Base-by-base conservation (phyloP, 2,329 filamentous ascomycete species). In the Ophiostoma ulmi region DNA sequence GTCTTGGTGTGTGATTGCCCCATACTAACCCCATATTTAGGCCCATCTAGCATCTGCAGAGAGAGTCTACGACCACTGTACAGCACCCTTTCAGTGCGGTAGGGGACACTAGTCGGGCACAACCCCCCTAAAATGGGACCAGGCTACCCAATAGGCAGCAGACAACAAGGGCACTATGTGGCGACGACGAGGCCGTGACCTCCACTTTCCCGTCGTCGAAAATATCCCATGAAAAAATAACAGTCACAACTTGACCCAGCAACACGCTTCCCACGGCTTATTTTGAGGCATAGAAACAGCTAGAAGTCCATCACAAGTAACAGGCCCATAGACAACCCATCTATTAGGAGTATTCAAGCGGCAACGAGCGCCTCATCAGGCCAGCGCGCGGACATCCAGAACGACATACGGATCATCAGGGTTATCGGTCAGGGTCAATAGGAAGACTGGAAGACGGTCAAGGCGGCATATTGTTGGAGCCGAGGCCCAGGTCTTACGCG, bases 61-160 rank as follows among this genome's bases (percentile, higher is more conserved):
- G 52, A 14, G 17, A 58, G 7, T n/a, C 44, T 48, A 8, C 44
- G 7, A 6, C 44, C 14, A 48, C 44, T 48, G 14, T 39, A 11
- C n/a, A 31, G 58, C 11, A 63, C 11, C 13, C 31, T 17, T 36
- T n/a, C 3, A 64, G 14, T 17, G 61, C 31, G 11, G 26, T n/a
- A 36, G 31, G 35, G 61, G 61, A 3, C 61, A 64, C 31, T 64
- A 38, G 61, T 8, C 3, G 17, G 35, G 5, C 31, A 63, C 10
- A 36, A 68, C 38, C 65, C 65, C 68, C 58, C 31, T 41, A 52
- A 69, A 41, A 39, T n/a, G 69, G 63, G 26, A 64, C 69, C 69
- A 39, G 36, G 48, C 67, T 67, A 17, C 64, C 70, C 70, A 71
- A 71, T 70, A 67, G 64, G 68, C 70, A 68, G 8, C 52, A 26